Percentiles rank a stretch among this genome's conserved stretches.
phyloP scores from a whole-genome alignment of 1,284 basidiomycete species.

The Butyriboletus regius region DNA sequence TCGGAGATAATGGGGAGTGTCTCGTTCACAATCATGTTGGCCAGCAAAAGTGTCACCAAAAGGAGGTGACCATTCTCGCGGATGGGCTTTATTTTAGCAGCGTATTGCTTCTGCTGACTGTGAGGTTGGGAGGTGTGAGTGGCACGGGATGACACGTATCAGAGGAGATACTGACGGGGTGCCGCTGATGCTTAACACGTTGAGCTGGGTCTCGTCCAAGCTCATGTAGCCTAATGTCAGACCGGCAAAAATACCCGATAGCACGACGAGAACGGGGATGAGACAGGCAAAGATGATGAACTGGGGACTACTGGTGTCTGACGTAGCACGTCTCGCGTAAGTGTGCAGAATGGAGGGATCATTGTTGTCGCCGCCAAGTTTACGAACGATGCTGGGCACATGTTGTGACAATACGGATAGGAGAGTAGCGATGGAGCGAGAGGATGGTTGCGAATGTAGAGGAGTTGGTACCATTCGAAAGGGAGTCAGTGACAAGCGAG shows the following conservation, averaged over 20 bases:
- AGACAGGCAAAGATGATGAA: conserved; percentile 32
- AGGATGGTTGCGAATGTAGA: conserved; percentile 25
- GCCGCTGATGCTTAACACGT: conserved; percentile 78
- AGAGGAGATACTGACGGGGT: conserved; percentile 50
- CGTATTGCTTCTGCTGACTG: conserved; percentile 72
- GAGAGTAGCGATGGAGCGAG: conserved; percentile 19
- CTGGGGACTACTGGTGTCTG: conserved; percentile 9
- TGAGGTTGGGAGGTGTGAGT: background rate
- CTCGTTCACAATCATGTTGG: conserved; percentile 89
- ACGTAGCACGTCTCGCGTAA: conserved; percentile 21
- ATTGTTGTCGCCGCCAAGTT: conserved; percentile 4
- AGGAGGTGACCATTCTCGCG: conserved; percentile 79
- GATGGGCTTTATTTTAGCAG: conserved; percentile 79
- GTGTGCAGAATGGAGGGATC: conserved; percentile 16
- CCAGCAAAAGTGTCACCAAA: conserved; percentile 73
- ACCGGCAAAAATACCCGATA: conserved; percentile 61
- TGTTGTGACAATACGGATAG: conserved; percentile 25
- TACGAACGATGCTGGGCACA: conserved; percentile 27
- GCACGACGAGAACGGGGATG: conserved; percentile 48
- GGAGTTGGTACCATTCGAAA: conserved; percentile 32
- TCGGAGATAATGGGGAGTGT: conserved; percentile 86
- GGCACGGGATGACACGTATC: background rate
- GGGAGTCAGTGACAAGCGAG: background rate
- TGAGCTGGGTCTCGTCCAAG: conserved; percentile 85
- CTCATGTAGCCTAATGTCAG: conserved; percentile 87